phyloP scores from a whole-genome alignment of 495 filamentous ascomycete species.

The Aspergillus panamensis region DNA sequence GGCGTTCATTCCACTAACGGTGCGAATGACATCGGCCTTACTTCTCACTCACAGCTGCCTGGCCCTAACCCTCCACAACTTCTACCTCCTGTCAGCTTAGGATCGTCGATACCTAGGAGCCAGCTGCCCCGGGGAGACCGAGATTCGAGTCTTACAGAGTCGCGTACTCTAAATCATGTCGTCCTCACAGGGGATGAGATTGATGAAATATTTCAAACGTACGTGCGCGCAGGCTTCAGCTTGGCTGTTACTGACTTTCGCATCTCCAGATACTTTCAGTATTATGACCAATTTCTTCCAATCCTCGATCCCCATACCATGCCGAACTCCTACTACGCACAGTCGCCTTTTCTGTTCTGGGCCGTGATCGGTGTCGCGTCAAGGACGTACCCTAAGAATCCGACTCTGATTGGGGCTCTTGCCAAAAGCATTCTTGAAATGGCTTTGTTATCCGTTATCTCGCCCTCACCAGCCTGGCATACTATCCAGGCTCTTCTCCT shows the following conservation, averaged over 20 bases:
- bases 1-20: conserved; percentile 6
- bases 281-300: conserved; percentile 46
- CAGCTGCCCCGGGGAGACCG: conserved; percentile 2
- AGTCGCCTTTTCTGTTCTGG: conserved; percentile 52
- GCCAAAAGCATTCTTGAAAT: conserved; percentile 42
- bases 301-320: conserved; percentile 38
- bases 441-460: conserved; percentile 40
- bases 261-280: conserved; percentile 39
- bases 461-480: conserved; percentile 39
- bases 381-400: conserved; percentile 38
- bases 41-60: conserved; percentile 16
- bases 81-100: conserved; percentile 15
- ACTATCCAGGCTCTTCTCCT: conserved; percentile 48
- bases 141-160: conserved; percentile 17
- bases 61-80: conserved; percentile 21
- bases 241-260: conserved; percentile 3
- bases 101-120: background rate
- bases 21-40: conserved; percentile 3
- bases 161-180: conserved; percentile 31
- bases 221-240: background rate
- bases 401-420: conserved; percentile 40
- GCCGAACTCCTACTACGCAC: conserved; percentile 43
- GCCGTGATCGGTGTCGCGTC: conserved; percentile 41
- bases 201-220: conserved; percentile 39
- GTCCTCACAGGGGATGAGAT: conserved; percentile 32